Evolutionary conservation across 2,329 filamentous ascomycete species (phyloP), one percentile per base, ranked within the genome.

Genomic region (Cyphellophora attinorum): DNA sequence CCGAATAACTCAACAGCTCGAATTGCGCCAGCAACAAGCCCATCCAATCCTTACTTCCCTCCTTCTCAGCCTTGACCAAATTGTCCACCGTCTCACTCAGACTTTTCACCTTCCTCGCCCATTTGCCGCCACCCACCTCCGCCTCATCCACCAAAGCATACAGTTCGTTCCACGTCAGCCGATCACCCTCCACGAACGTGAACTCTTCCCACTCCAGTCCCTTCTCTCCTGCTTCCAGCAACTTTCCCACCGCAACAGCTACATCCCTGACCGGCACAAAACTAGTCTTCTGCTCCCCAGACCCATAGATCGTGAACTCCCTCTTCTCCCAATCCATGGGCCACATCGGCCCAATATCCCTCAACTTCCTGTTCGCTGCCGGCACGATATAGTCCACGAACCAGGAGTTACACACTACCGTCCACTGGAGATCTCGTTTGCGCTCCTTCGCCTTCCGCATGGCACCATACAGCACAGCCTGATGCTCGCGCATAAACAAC

Each of bases 151-250:
- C 16, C 11, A 36, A 32, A 10, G 16, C 39, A 18, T 36, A 42
- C 11, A 42, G 21, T 14, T 42, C 72, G 19, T 60, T 64, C 19
- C 64, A 51, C 11, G 70, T 78, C 45, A 80, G 79, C 51, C 79
- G 63, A 34, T 65, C 66, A 2, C 74, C 75, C 0, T 73, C 78
- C 11, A 79, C 64, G 37, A 64, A 51, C 2, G 72, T 68, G 53
- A 79, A 80, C 55, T 78, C 80, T 56, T 73, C 72, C 51, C 28
- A 30, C n/a, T 27, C 23, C n/a, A n/a, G n/a, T n/a, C n/a, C n/a
- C 55, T 19, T 13, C 11, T 33, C 31, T 3, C 13, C 27, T 15
- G 15, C 19, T 5, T 31, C 25, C 10, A 42, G 15, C 6, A 42
- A 19, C 11, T 18, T 27, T 6, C 27, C 31, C 10, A 42, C 29